Percentiles rank a stretch among this genome's conserved stretches.
phyloP scores from a whole-genome alignment of 192 early-diverging fungal genomes.

The Coemansia sp. region DNA sequence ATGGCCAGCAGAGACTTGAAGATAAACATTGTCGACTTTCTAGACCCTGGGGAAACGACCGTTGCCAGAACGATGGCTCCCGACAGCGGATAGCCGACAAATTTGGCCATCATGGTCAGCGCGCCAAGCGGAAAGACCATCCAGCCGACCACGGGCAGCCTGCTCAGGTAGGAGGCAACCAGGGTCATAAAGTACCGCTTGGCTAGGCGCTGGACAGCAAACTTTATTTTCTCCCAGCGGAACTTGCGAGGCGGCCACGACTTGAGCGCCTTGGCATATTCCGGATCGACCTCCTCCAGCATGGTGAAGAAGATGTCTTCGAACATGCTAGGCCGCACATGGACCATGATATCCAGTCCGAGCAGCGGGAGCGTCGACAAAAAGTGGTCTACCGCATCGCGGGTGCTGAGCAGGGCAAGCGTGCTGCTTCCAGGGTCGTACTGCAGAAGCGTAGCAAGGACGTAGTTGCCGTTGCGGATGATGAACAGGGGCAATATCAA shows the following conservation, averaged over 20 bases:
- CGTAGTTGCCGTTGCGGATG: slow-evolving; percentile 22
- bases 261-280: slow-evolving; percentile 29
- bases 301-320: slow-evolving; percentile 39
- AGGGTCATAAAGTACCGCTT: slow-evolving; percentile 46
- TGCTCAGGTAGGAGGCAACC: slow-evolving; percentile 23
- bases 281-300: slow-evolving; percentile 38
- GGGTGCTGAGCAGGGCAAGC: slow-evolving; percentile 37
- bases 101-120: slow-evolving; percentile 39
- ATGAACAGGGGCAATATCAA: slow-evolving; percentile 39
- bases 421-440: slow-evolving; percentile 34
- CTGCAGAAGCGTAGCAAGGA: slow-evolving; percentile 20
- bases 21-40: slow-evolving; percentile 27
- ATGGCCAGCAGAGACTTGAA: slow-evolving; percentile 51
- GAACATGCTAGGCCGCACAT: slow-evolving; percentile 27
- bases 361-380: slow-evolving; percentile 39
- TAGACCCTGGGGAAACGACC: slow-evolving; percentile 30
- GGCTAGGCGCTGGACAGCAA: slow-evolving; percentile 23
- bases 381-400: slow-evolving; percentile 38
- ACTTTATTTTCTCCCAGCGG: slow-evolving; percentile 42
- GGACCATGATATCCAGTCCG: slow-evolving; percentile 37
- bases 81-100: slow-evolving; percentile 40
- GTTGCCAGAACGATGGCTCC: slow-evolving; percentile 22
- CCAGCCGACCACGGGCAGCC: slow-evolving; percentile 39
- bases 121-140: slow-evolving; percentile 38
- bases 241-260: slow-evolving; percentile 38